Base-by-base conservation (phyloP, 192 early-diverging fungal species). In the Allomyces arbusculus region DNA sequence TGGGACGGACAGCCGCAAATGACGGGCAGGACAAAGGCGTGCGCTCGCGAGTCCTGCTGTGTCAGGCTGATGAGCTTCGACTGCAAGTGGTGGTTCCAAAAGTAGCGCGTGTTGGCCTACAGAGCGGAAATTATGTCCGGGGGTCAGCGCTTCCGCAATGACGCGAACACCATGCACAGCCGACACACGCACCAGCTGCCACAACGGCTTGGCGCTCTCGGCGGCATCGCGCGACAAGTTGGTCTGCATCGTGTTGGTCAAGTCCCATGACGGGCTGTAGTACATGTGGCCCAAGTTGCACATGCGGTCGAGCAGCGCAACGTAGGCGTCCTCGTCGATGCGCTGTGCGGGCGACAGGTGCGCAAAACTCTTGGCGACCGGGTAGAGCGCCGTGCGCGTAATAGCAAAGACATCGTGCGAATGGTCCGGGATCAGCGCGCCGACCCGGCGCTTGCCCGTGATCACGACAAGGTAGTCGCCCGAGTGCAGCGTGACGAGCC, bases 71-170 rank as follows among this genome's bases (percentile, higher is more conserved):
- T 91, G 26, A 95, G 75, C 62, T 84, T 79, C 64, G 81, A 70
- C 28, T 80, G 74, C 23, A 92, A 72, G 61, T 82, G 79, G 26
- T 74, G 78, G 78, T 97, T 99, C 90, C 87, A 99, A 72, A 93
- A 96, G 75, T 96, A 99, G 62, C 91, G 80, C 63, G 93, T 89
- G 74, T 94, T 91, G 23, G 91, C 88, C 79, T 89, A 65, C 40
- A 25, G n/a, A 6, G 3, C 55, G 33, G 9, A 62, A 28, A 61
- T 22, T 23, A 61, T 45, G 19, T 40, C 7, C 4, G 33, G 40
- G 19, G 40, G 19, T 45, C 12, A 61, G 44, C 26, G 8, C 1
- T 22, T 67, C 26, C 22, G 25, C 33, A 33, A 24, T 16, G 22
- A 11, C 22, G 5, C 10, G 4, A 58, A 10, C 24, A 8, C 24